Base-by-base conservation (phyloP, 805 yeast genomes). In the Jamesozyma spencerorum region DNA sequence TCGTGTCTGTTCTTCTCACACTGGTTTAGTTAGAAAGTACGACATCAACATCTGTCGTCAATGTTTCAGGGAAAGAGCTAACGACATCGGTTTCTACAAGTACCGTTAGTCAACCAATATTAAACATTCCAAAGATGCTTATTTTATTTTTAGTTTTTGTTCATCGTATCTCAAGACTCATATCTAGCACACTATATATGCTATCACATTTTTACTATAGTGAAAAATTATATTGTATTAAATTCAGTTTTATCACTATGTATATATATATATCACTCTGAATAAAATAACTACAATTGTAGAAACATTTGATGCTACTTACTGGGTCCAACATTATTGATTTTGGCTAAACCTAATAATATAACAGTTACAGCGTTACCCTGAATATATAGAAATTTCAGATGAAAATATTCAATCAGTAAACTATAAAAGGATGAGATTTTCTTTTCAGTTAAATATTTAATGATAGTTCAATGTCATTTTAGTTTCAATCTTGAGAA, bases 11-110 rank as follows among this genome's bases (percentile, higher is more conserved):
- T 79, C 95, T 65, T 85, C 97, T 74, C 97, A 90, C 88, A 72
- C 85, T 63, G 97, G 97, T 81, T 85, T 92, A 72, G 85, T 92
- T 81, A 90, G 99, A 86, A 92, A 92, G 80, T 92, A 92, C 92
- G 98, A 94, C 68, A 77, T 92, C 69, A 82, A 87, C 88, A 80
- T 92, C 81, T 90, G 97, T 78, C 94, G 99, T 85, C 99, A 92
- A 80, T 90, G 96, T 77, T 92, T 92, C 97, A 88, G 99, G 81
- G 99, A 92, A 79, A 90, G 79, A 77, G 97, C 99, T 65, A 69
- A 77, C 71, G 97, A 92, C 75, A 92, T 92, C 70, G 99, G 99
- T 69, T 92, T 92, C 95, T 71, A 79, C 92, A 92, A 92, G 79
- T 84, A 75, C 88, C 90, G 96, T 79, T 88, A 88, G 85, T 60